Evolutionary conservation across 805 yeast species (phyloP).

Genomic region (Teunomyces pallodes): DNA sequence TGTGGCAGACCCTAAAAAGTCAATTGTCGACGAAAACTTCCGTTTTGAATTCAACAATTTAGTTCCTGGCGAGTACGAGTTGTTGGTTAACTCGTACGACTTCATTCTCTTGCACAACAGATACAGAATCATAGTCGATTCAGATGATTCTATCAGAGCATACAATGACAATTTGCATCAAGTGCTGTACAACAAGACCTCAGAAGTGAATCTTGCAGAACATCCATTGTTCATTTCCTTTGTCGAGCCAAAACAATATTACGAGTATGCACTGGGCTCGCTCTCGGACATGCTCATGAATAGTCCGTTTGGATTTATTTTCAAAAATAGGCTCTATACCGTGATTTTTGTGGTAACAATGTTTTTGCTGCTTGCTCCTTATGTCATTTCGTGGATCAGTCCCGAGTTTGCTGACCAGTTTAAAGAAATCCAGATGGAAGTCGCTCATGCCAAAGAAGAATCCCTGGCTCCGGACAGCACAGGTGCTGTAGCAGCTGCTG

Average conservation of each 20-base stretch:
- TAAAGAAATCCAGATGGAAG: slow-evolving; percentile 18
- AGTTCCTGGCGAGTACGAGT: slow-evolving; percentile 31
- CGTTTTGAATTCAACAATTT: slow-evolving; percentile 23
- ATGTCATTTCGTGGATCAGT: slow-evolving; percentile 23
- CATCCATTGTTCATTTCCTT: slow-evolving; percentile 22
- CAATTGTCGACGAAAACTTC: slow-evolving; percentile 22
- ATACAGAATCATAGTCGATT: slow-evolving; percentile 25
- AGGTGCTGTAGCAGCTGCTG: not conserved
- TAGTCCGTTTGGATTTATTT: slow-evolving; percentile 43
- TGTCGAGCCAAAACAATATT: slow-evolving; percentile 27
- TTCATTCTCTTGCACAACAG: slow-evolving; percentile 25
- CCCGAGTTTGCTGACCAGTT: slow-evolving; percentile 39
- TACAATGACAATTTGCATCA: slow-evolving; percentile 19
- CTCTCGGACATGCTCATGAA: slow-evolving; percentile 31
- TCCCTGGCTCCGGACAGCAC: not conserved
- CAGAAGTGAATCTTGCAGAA: slow-evolving; percentile 12
- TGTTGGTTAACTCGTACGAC: slow-evolving; percentile 35
- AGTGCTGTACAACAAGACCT: slow-evolving; percentile 16
- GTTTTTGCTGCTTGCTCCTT: slow-evolving; percentile 32
- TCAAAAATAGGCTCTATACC: slow-evolving; percentile 35
- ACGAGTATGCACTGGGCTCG: slow-evolving; percentile 30
- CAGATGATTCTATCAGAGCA: slow-evolving; percentile 16
- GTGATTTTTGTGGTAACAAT: slow-evolving; percentile 27
- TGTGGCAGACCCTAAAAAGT: not conserved
- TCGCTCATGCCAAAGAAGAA: not conserved